Evolutionary conservation across 106 monocot genomes (phyloP), one percentile per base, ranked within the genome.

Genomic region (Acorus gramineus): DNA sequence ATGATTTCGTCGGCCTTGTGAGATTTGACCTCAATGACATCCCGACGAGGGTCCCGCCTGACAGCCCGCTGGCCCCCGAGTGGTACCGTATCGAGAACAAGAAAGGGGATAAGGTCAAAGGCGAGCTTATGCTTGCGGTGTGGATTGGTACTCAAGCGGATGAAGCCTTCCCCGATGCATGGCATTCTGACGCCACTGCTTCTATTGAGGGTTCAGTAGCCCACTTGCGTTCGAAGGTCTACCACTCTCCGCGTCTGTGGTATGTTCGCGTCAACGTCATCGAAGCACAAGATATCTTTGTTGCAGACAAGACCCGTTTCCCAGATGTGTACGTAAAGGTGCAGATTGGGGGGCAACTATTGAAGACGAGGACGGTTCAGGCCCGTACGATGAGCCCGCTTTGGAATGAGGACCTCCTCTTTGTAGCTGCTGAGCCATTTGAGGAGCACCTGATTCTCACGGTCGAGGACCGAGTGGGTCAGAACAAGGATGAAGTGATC

Each of bases 111-210:
- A 79, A 71, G 73, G 46, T 7, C 4, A 85, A 76, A 60, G 85
- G 81, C 9, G 85, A 85, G 48, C 45, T 85, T 47, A 85, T 85
- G 85, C 78, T 85, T 47, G 81, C 85, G 5, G 81, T 82, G 6
- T 85, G 85, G 85, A 76, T 82, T 5, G 85, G 85, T 10, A 85
- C 85, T 44, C 85, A 85, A 62, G 85, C 81, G 3, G 85, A 85
- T 43, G 85, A 85, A 58, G 63, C 69, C 14, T 85, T 85, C 64
- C 61, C 85, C 46, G 85, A 85, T 47, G 85, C 89, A 2, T 56
- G 52, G 53, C 79, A 77, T 56, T 72, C 77, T 3, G 89, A 80
- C 54, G 62, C 70, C 12, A 77, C 56, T 4, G 47, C 69, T 7
- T 11, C 42, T 61, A 42, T 44, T 14, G 60, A 76, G 67, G 4